These are phyloP conservation scores for Prasinococcaceae sp. DNA, from an alignment of 139 green algal species.

Conservation along the genomic window DNA sequence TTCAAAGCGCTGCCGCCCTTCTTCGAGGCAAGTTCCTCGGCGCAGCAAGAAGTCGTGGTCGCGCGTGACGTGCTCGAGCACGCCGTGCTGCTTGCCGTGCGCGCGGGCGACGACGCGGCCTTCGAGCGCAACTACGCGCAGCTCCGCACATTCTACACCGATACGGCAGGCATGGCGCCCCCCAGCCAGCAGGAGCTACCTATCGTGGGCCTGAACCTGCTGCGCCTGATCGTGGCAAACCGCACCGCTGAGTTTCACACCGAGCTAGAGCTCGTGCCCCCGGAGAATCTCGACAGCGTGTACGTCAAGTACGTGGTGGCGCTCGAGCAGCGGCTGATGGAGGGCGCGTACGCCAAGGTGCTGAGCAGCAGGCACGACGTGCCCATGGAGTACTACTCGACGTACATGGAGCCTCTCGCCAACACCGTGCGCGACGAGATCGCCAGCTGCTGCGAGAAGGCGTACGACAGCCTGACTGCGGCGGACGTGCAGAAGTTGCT, in stretches of 20 bases:
- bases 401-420: constrained; percentile 66
- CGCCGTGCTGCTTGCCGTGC: constrained; percentile 62
- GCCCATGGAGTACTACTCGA: constrained; percentile 27
- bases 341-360: constrained; percentile 90
- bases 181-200: constrained; percentile 44
- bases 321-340: constrained; percentile 91
- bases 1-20: constrained; percentile 53
- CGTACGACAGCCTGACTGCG: constrained; percentile 51
- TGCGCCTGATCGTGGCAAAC: constrained; percentile 86
- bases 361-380: constrained; percentile 18
- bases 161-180: constrained; percentile 46
- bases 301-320: constrained; percentile 50
- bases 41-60: constrained; percentile 54
- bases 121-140: constrained; percentile 84
- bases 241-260: constrained; percentile 95
- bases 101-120: constrained; percentile 52
- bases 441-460: constrained; percentile 70
- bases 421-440: constrained; percentile 81
- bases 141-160: constrained; percentile 74
- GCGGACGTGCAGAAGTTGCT: constrained; percentile 62
- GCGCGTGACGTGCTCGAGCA: constrained; percentile 76
- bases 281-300: constrained; percentile 20
- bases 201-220: constrained; percentile 69
- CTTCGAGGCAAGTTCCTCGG: constrained; percentile 37
- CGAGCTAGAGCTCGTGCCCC: constrained; percentile 72